Evolutionary conservation across 192 early-diverging fungal species (phyloP).

Genomic region (Borealophlyctis nickersoniae): DNA sequence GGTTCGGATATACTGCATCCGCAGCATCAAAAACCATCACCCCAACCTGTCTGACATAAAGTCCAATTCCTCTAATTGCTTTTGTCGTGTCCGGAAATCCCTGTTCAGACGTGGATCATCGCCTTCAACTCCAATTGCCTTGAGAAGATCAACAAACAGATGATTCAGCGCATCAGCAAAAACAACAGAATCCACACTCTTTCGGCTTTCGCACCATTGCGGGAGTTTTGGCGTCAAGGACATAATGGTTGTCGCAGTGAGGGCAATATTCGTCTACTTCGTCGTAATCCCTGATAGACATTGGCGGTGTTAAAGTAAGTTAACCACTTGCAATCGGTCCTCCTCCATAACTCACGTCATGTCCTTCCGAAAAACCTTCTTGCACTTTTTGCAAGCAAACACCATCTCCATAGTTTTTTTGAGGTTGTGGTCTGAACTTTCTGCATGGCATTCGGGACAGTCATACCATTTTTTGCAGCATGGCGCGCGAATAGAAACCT

Average conservation of each 20-base stretch:
- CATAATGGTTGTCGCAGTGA: conserved; percentile 96
- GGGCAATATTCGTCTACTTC: conserved; percentile 97
- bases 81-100: conserved; percentile 43
- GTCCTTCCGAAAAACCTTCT: conserved; percentile 96
- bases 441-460: conserved; percentile 92
- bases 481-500: conserved; percentile 86
- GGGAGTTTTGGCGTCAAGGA: conserved; percentile 89
- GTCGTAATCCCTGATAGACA: conserved; percentile 69
- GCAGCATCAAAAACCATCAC: conserved; percentile 12
- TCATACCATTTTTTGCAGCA: conserved; percentile 98
- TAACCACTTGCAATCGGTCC: not conserved
- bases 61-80: conserved; percentile 35
- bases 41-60: conserved; percentile 49
- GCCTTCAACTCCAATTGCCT: conserved; percentile 84
- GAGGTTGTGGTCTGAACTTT: conserved; percentile 70
- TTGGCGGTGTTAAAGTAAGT: too few species aligned
- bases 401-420: conserved; percentile 85
- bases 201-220: conserved; percentile 62
- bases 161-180: too few species aligned
- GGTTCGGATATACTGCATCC: too few species aligned
- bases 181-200: too few species aligned
- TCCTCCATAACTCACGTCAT: conserved; percentile 44
- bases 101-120: conserved; percentile 75
- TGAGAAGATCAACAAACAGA: too few species aligned
- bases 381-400: conserved; percentile 98